Evolutionary conservation across 1,139 yeast species (phyloP).

Genomic region (Pichia sp.): DNA sequence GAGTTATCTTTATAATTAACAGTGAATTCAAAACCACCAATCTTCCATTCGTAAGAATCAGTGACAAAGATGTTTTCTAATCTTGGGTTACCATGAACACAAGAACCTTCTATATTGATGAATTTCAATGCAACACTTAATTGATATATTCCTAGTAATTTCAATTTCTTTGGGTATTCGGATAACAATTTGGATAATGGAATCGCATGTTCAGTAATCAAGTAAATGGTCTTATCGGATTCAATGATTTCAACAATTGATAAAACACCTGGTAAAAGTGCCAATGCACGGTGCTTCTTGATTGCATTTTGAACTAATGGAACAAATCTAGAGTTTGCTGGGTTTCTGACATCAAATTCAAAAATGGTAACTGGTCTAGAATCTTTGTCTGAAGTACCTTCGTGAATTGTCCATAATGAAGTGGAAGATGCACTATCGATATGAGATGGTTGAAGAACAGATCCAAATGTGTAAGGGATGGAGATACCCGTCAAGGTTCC

Average conservation of each 20-base stretch:
- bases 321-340: constrained; percentile 36
- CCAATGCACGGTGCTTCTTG: constrained; percentile 62
- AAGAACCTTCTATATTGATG: constrained; percentile 60
- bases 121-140: constrained; percentile 57
- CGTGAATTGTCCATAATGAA: constrained; percentile 38
- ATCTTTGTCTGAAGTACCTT: constrained; percentile 42
- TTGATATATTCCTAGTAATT: constrained; percentile 50
- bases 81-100: constrained; percentile 66
- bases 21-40: constrained; percentile 80
- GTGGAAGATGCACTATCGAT: constrained; percentile 4
- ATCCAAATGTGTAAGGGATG: constrained; percentile 57
- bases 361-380: constrained; percentile 54
- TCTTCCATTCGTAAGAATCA: constrained; percentile 75
- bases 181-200: constrained; percentile 44
- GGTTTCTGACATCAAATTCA: constrained; percentile 53
- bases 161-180: not conserved
- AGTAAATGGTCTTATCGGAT: constrained; percentile 56
- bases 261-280: constrained; percentile 72
- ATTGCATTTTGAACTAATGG: constrained; percentile 63
- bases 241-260: constrained; percentile 69
- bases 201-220: constrained; percentile 74
- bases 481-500: constrained; percentile 52
- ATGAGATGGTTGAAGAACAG: constrained; percentile 33
- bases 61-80: constrained; percentile 61
- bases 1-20: constrained; percentile 43